phyloP scores from a whole-genome alignment of 306 rosid species.

The Casuarina equisetifolia region DNA sequence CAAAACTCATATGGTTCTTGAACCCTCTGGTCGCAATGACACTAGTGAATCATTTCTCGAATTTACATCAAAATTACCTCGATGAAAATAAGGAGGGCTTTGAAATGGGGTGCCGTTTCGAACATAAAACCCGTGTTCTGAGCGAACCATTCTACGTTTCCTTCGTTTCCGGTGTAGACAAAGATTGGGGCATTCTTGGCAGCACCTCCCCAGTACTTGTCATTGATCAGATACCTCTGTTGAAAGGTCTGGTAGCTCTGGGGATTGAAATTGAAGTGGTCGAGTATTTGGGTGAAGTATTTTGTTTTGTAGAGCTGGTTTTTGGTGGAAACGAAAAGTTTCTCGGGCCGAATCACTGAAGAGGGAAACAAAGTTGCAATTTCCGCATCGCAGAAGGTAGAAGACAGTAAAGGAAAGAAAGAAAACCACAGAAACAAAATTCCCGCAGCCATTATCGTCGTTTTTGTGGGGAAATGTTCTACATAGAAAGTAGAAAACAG shows the following conservation, averaged over 20 bases:
- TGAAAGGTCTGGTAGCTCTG: slow-evolving; percentile 65
- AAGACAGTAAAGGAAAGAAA: slow-evolving; percentile 26
- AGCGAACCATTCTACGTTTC: slow-evolving; percentile 77
- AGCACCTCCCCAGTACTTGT: slow-evolving; percentile 81
- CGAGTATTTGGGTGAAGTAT: slow-evolving; percentile 77
- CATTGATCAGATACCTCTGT: slow-evolving; percentile 76
- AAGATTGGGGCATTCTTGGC: slow-evolving; percentile 71
- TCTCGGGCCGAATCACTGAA: slow-evolving; percentile 37
- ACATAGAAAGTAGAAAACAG: neutral
- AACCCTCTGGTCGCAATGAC: too few species aligned
- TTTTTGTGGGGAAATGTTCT: neutral
- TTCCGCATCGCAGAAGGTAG: slow-evolving; percentile 27
- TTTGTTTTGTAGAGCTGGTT: slow-evolving; percentile 46
- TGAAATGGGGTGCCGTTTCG: slow-evolving; percentile 65
- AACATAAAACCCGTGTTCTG: slow-evolving; percentile 79
- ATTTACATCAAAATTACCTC: slow-evolving; percentile 49
- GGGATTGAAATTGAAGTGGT: slow-evolving; percentile 79
- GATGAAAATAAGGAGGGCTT: slow-evolving; percentile 78
- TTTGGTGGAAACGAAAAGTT: slow-evolving; percentile 18
- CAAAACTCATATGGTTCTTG: too few species aligned
- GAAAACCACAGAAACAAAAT: slow-evolving; percentile 4
- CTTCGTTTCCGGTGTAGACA: slow-evolving; percentile 94
- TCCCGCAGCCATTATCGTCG: neutral
- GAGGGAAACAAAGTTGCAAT: slow-evolving; percentile 47
- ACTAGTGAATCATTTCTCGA: slow-evolving; percentile 20